Conservation (phyloP, 2,329 filamentous ascomycete genomes). For the Fusarium kyushuense region DNA sequence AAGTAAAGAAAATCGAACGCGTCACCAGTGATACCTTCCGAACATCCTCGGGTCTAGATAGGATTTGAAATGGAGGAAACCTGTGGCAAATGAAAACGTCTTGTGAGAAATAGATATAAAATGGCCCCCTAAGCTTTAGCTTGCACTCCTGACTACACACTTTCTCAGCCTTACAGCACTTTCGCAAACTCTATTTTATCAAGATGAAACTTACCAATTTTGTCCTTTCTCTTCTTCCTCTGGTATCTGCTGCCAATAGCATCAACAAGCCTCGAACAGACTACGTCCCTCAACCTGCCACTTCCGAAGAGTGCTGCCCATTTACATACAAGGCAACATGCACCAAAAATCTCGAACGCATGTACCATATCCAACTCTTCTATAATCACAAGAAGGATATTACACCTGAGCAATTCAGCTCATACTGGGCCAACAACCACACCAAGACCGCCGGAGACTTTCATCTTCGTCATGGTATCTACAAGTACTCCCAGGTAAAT, state of each 20-base stretch:
- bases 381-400: conserved; percentile 7
- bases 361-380: conserved; percentile 17
- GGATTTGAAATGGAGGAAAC: background rate
- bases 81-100: background rate
- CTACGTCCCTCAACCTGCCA: background rate
- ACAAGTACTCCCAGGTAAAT: conserved; percentile 11
- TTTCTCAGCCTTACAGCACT: accelerated
- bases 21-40: background rate
- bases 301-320: conserved; percentile 3
- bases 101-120: background rate
- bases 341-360: conserved; percentile 9
- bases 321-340: conserved; percentile 18
- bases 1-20: no score
- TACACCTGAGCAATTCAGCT: background rate
- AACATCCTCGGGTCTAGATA: accelerated
- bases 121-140: accelerated
- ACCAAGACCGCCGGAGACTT: conserved; percentile 18
- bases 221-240: background rate
- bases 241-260: background rate
- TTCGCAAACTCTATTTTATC: accelerated
- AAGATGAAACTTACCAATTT: background rate
- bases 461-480: background rate
- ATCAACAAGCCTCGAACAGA: background rate
- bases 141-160: accelerated
- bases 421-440: conserved; percentile 21